These are phyloP conservation scores for Yamadazyma atmosphaerica DNA, from an alignment of 1,139 yeast species.

Conservation along the genomic window DNA sequence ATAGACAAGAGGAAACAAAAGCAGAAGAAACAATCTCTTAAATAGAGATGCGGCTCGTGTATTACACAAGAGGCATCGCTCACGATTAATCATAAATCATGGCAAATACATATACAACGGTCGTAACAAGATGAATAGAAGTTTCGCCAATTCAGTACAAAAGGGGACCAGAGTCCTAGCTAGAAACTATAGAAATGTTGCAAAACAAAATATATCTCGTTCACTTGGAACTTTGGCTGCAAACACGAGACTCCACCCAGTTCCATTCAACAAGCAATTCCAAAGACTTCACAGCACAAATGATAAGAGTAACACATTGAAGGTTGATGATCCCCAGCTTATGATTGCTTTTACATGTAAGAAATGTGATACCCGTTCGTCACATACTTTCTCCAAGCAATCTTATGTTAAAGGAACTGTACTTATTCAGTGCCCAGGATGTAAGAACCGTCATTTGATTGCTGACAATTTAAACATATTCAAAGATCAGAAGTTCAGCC, in stretches of 20 bases:
- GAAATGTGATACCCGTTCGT: constrained; percentile 78
- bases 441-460: constrained; percentile 83
- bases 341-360: constrained; percentile 94
- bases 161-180: not conserved
- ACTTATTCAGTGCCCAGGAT: constrained; percentile 87
- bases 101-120: no score
- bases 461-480: constrained; percentile 91
- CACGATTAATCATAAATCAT: no score
- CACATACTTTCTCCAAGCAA: constrained; percentile 87
- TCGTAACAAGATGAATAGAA: no score
- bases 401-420: constrained; percentile 89
- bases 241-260: not conserved
- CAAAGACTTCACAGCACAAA: constrained; percentile 4
- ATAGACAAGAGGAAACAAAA: constrained; percentile 14
- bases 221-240: not conserved
- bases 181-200: no score
- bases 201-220: no score
- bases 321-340: constrained; percentile 69
- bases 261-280: not conserved
- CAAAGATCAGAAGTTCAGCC: constrained; percentile 68
- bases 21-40: constrained; percentile 9
- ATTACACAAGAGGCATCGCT: no score
- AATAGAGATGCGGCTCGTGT: no score
- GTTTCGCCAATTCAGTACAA: not conserved
- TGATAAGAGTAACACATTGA: constrained; percentile 20